phyloP scores from a whole-genome alignment of 2,329 filamentous ascomycete species.

The Mycosphaerelloides madeirae region DNA sequence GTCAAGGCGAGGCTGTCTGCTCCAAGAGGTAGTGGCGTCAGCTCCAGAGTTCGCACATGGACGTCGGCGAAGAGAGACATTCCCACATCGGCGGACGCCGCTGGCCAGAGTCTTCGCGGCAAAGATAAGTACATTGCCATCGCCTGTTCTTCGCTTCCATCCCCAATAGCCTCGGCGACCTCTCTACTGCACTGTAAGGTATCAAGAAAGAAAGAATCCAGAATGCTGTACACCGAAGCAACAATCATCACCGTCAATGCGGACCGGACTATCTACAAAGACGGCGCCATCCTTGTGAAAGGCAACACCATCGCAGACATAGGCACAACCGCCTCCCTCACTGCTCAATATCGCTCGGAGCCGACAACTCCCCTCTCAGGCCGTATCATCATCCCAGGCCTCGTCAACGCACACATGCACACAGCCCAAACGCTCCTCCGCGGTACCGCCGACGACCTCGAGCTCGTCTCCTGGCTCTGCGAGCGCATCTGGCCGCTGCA shows the following conservation, averaged over 20 bases:
- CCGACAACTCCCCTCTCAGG: slow-evolving; percentile 36
- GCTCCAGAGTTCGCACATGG: too few relatives aligned
- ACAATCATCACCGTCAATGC: slow-evolving; percentile 51
- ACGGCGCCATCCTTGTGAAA: slow-evolving; percentile 44
- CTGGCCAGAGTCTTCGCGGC: too few relatives aligned
- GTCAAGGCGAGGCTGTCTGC: too few relatives aligned
- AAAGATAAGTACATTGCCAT: too few relatives aligned
- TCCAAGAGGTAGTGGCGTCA: too few relatives aligned
- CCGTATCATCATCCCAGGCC: slow-evolving; percentile 46
- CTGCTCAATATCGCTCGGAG: slow-evolving; percentile 28
- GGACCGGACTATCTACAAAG: slow-evolving; percentile 41
- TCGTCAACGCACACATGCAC: slow-evolving; percentile 51
- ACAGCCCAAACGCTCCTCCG: slow-evolving; percentile 47
- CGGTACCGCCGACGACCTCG: slow-evolving; percentile 47
- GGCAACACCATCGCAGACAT: slow-evolving; percentile 41
- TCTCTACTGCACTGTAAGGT: too few relatives aligned
- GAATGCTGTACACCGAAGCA: slow-evolving; percentile 45
- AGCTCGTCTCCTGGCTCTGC: slow-evolving; percentile 49
- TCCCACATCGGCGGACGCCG: too few relatives aligned
- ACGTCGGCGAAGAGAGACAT: too few relatives aligned
- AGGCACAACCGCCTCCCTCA: slow-evolving; percentile 37
- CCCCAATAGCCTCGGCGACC: too few relatives aligned
- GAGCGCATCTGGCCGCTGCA: slow-evolving; percentile 49
- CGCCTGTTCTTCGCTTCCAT: too few relatives aligned
- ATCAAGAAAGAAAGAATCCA: neutral